Evolutionary conservation across 2,329 filamentous ascomycete genomes (phyloP).

Genomic region (Zymoseptoria passerinii): DNA sequence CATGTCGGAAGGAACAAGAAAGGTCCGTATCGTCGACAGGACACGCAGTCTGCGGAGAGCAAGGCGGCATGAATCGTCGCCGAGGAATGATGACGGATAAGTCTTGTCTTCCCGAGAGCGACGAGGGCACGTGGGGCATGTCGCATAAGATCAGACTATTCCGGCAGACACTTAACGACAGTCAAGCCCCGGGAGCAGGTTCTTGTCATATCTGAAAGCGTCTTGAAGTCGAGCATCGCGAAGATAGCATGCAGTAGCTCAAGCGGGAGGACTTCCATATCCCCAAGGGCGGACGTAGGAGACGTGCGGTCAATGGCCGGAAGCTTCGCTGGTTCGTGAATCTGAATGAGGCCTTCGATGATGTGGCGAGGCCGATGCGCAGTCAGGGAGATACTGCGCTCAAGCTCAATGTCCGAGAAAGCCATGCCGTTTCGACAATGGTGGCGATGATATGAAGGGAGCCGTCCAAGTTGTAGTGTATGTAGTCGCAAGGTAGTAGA

Average conservation of each 20-base stretch:
- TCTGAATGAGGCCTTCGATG: constrained; percentile 3
- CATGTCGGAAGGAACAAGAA: constrained; percentile 6
- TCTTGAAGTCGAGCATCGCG: constrained; percentile 6
- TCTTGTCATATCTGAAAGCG: constrained; percentile 3
- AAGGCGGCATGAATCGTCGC: constrained; percentile 2
- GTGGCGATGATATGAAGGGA: not conserved
- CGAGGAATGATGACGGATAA: constrained; percentile 2
- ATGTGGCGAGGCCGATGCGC: constrained; percentile 4
- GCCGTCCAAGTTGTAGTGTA: too few species aligned
- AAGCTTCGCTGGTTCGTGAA: not conserved
- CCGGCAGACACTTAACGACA: constrained; percentile 3
- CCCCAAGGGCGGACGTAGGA: not conserved
- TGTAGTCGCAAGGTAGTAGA: too few species aligned
- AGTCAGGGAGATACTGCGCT: not conserved
- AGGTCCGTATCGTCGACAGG: constrained; percentile 2
- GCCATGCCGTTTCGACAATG: not conserved
- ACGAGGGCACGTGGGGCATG: constrained; percentile 3
- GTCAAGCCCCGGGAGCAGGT: constrained; percentile 1
- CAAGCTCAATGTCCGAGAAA: not conserved
- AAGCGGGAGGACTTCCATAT: constrained; percentile 3
- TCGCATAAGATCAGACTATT: constrained; percentile 6
- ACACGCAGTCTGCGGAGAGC: not conserved
- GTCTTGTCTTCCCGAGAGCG: constrained; percentile 2
- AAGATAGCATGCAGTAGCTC: constrained; percentile 7
- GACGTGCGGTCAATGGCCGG: not conserved